Percentiles rank a stretch among this genome's conserved stretches.
phyloP scores from a whole-genome alignment of 345 rosid species.

The Linum tenue region DNA sequence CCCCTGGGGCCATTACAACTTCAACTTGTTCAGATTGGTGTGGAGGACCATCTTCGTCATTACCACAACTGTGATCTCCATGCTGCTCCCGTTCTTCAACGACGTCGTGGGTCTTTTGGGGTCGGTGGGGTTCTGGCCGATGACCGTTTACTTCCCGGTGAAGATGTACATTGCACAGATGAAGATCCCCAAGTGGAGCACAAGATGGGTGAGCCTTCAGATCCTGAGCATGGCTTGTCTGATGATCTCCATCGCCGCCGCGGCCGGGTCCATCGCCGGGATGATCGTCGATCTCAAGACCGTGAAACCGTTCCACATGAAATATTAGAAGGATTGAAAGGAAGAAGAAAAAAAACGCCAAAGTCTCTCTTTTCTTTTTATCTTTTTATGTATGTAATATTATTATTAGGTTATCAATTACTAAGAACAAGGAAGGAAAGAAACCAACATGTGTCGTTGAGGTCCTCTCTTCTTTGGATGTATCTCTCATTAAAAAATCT shows the following conservation, averaged over 20 bases:
- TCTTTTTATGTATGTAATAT: too few species aligned
- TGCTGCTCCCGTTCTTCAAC: conserved; percentile 3
- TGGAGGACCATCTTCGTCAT: conserved; percentile 1
- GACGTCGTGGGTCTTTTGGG: background rate
- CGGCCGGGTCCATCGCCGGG: background rate
- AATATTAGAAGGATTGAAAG: background rate
- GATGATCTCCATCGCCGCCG: background rate
- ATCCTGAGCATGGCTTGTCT: background rate
- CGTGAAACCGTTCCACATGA: background rate
- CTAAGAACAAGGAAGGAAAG: too few species aligned
- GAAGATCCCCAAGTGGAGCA: conserved; percentile 4
- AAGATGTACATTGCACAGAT: conserved; percentile 1
- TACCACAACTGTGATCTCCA: background rate
- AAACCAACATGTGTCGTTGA: too few species aligned
- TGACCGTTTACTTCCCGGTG: background rate
- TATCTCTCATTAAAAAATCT: too few species aligned
- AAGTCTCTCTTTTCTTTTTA: too few species aligned
- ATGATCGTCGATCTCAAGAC: background rate
- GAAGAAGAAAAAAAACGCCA: too few species aligned
- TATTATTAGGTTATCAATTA: too few species aligned
- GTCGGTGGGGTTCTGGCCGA: background rate
- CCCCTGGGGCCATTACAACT: background rate
- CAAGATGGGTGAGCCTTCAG: background rate
- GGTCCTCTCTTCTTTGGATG: too few species aligned
- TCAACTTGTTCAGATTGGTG: background rate